Evolutionary conservation across 2,329 filamentous ascomycete genomes (phyloP).

Genomic region (Chaetothyriales sp.): DNA sequence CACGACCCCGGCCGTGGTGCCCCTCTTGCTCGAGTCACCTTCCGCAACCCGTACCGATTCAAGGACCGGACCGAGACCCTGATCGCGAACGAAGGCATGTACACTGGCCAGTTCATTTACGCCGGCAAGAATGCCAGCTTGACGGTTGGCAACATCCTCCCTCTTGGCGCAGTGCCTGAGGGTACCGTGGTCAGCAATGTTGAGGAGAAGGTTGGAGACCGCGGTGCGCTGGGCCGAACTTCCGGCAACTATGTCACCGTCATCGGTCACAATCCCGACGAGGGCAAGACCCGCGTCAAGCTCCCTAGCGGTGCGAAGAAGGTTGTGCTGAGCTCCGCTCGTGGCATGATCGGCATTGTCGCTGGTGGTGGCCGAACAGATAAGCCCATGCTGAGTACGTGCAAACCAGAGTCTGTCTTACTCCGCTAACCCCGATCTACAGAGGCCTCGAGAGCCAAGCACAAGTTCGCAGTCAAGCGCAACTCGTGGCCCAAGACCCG

Average conservation of each 20-base stretch:
- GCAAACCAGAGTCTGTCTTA: constrained; percentile 1
- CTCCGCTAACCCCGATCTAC: constrained; percentile 32
- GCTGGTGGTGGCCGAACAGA: constrained; percentile 98
- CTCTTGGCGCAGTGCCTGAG: constrained; percentile 86
- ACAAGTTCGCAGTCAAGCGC: constrained; percentile 99
- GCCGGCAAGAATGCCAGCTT: constrained; percentile 96
- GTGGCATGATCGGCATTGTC: constrained; percentile 99
- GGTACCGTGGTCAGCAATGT: constrained; percentile 99
- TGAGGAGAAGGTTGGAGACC: constrained; percentile 96
- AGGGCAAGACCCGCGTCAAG: constrained; percentile 99
- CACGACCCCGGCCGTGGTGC: constrained; percentile 97
- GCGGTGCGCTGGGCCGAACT: constrained; percentile 87
- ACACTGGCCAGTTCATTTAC: constrained; percentile 99
- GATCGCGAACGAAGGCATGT: constrained; percentile 99
- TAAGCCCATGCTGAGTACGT: constrained; percentile 86
- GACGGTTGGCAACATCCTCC: constrained; percentile 94
- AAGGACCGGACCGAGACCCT: constrained; percentile 97
- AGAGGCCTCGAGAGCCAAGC: constrained; percentile 99
- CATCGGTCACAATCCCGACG: constrained; percentile 93
- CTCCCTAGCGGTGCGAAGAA: constrained; percentile 98
- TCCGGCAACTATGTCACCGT: constrained; percentile 99
- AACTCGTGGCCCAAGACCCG: constrained; percentile 99
- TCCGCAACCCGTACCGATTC: constrained; percentile 97
- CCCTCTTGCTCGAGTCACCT: constrained; percentile 88
- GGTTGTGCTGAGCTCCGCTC: constrained; percentile 77